Evolutionary conservation across 1,284 basidiomycete species (phyloP), one percentile per base, ranked within the genome.

Genomic region (Cutaneotrichosporon mucoides): DNA sequence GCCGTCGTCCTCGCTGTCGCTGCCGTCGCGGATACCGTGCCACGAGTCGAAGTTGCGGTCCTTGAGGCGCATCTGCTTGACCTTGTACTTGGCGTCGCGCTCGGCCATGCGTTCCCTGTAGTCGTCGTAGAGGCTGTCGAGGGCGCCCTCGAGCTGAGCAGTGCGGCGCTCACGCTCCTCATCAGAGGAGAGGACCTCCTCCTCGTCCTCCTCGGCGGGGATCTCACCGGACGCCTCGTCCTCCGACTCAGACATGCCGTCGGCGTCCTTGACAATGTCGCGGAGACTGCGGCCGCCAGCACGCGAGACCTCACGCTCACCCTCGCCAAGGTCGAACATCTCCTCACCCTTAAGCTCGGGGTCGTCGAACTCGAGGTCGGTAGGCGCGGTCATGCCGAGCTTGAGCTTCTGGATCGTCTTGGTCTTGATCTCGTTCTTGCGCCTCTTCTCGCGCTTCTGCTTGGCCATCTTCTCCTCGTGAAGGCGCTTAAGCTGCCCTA

Each of bases 301-400:
- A 73, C 76, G 85, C 68, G 80, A 64, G 74, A 71, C 63, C 63
- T 81, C 78, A 11, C 75, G 73, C 72, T 88, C 86, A 10, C 86
- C 84, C 47, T 84, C 81, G 49, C 82, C 84, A 37, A 96, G 82
- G 71, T 94, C 90, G 69, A 96, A 96, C 44, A 95, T 81, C 69
- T 96, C 92, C 52, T 74, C 73, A 56, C 81, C 81, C 15, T 81
- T 82, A 7, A 95, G 81, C 9, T 86, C 83, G 11, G 84, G 79
- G 70, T 95, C 92, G 46, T 81, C 82, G 62, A 69, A 69, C 69
- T 98, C 93, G 68, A 98, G 81, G 75, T 94, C 96, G 64, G 97
- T 93, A 64, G 99, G 96, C 7, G 92, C 92, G 6, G 89, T 92
- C 96, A 99, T 99, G 72, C 92, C 88, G 49, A 99, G 84, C 76